A percentile compares a stretch with the other conserved stretches of the same genome.
These are phyloP conservation scores for Aspergillus piperis DNA, from an alignment of 2,329 filamentous ascomycete species.

Conservation along the genomic window DNA sequence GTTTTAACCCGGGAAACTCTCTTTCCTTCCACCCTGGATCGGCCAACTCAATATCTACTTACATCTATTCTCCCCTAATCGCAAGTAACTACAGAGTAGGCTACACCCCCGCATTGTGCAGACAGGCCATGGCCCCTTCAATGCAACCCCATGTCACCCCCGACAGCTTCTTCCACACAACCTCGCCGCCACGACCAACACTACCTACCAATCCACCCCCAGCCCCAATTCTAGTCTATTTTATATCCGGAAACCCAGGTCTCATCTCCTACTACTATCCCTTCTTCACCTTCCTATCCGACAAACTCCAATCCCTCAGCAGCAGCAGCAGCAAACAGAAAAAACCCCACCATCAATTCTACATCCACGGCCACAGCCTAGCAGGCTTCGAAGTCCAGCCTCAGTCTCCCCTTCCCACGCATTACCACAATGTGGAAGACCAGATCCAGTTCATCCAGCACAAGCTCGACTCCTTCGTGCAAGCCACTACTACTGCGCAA, in stretches of 20 bases:
- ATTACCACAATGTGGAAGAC: constrained; percentile 45
- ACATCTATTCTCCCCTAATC: not conserved
- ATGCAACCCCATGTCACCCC: constrained; percentile 27
- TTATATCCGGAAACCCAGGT: constrained; percentile 55
- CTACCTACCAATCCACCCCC: not conserved
- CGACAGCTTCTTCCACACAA: constrained; percentile 34
- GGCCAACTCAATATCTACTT: not conserved
- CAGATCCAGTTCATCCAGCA: constrained; percentile 53
- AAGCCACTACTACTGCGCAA: not conserved
- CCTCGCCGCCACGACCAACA: not conserved
- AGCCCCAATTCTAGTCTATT: constrained; percentile 39
- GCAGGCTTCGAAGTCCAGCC: constrained; percentile 35
- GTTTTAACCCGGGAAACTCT: not conserved
- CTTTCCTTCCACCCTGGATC: not conserved
- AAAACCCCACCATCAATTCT: constrained; percentile 13
- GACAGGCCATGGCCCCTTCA: not conserved
- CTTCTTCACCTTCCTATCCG: constrained; percentile 43
- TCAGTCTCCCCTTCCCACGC: not conserved
- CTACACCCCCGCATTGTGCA: not conserved
- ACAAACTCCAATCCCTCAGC: constrained; percentile 18
- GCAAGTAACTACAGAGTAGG: not conserved
- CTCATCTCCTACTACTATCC: constrained; percentile 52
- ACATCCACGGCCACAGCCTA: constrained; percentile 39
- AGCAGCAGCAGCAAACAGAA: not conserved
- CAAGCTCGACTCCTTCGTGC: constrained; percentile 45